phyloP scores from a whole-genome alignment of 768 basidiomycete genomes.

The Boletus eberwhitei region DNA sequence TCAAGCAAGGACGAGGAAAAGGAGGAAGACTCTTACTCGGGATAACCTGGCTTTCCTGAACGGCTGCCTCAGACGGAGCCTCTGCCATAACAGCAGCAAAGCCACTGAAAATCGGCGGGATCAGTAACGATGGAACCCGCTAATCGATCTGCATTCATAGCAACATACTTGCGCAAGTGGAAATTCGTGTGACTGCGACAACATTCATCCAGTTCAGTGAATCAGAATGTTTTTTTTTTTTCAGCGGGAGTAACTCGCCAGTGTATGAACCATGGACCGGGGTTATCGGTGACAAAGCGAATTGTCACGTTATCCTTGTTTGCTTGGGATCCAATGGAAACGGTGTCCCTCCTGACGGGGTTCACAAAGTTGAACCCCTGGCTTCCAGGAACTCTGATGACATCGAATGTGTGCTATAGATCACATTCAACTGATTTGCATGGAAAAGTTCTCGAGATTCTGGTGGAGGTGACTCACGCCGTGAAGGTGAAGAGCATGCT shows the following conservation, averaged over 20 bases:
- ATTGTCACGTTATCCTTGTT: conserved; percentile 44
- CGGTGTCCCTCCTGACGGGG: conserved; percentile 52
- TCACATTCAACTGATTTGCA: neutral
- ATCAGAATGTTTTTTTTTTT: neutral
- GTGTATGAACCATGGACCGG: conserved; percentile 31
- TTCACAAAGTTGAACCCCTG: conserved; percentile 41
- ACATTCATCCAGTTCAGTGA: neutral
- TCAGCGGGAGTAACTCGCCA: conserved; percentile 5
- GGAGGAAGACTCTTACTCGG: conserved; percentile 11
- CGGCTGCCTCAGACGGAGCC: conserved; percentile 8
- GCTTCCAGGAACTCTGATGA: conserved; percentile 41
- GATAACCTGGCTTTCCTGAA: conserved; percentile 10
- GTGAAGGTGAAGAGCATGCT: conserved; percentile 25
- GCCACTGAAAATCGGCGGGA: conserved; percentile 5
- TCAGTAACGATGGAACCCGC: neutral
- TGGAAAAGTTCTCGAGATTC: neutral
- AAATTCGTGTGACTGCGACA: conserved; percentile 21
- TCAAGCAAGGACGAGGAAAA: neutral
- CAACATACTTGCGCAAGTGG: conserved; percentile 19
- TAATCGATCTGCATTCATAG: neutral
- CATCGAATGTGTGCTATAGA: conserved; percentile 39
- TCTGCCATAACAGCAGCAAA: conserved; percentile 24
- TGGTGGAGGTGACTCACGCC: conserved; percentile 8
- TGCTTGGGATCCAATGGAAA: conserved; percentile 30
- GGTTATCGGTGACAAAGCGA: conserved; percentile 66